phyloP scores from a whole-genome alignment of 352 stramenopile species.

The Phytophthora kernoviae region DNA sequence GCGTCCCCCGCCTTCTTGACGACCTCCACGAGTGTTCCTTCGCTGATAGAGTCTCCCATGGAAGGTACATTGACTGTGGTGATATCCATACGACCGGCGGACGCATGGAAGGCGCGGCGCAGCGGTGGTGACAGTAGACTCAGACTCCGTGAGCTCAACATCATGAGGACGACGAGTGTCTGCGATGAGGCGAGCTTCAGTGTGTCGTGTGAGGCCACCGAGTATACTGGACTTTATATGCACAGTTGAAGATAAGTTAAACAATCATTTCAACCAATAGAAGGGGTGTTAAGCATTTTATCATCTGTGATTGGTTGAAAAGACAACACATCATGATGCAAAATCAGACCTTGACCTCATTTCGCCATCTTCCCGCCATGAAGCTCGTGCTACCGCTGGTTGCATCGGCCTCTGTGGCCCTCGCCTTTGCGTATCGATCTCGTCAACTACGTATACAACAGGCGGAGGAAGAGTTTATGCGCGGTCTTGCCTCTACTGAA shows the following conservation, averaged over 20 bases:
- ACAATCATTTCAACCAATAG: slow-evolving; percentile 4
- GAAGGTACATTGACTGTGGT: slow-evolving; percentile 87
- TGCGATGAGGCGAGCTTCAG: background rate
- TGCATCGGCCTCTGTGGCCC: slow-evolving; percentile 25
- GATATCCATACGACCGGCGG: slow-evolving; percentile 44
- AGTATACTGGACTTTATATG: background rate
- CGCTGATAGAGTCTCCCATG: slow-evolving; percentile 97
- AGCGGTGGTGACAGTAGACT: slow-evolving; percentile 16
- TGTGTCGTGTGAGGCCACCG: background rate
- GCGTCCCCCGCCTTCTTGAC: slow-evolving; percentile 92
- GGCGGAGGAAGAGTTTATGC: slow-evolving; percentile 27
- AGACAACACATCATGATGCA: background rate
- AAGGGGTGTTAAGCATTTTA: background rate
- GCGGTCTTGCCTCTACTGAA: slow-evolving; percentile 38
- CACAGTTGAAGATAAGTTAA: background rate
- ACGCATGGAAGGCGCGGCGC: slow-evolving; percentile 56
- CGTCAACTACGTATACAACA: slow-evolving; percentile 28
- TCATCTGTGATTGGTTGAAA: background rate
- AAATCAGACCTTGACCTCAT: too few species aligned
- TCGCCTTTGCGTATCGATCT: slow-evolving; percentile 29
- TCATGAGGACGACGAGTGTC: slow-evolving; percentile 1
- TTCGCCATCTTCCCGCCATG: slow-evolving; percentile 12
- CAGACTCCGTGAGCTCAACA: slow-evolving; percentile 24
- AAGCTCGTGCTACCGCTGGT: slow-evolving; percentile 34
- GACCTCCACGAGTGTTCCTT: slow-evolving; percentile 97